Evolutionary conservation across 805 yeast species (phyloP), one percentile per base, ranked within the genome.

Genomic region (Schizosaccharomyces octosporus): DNA sequence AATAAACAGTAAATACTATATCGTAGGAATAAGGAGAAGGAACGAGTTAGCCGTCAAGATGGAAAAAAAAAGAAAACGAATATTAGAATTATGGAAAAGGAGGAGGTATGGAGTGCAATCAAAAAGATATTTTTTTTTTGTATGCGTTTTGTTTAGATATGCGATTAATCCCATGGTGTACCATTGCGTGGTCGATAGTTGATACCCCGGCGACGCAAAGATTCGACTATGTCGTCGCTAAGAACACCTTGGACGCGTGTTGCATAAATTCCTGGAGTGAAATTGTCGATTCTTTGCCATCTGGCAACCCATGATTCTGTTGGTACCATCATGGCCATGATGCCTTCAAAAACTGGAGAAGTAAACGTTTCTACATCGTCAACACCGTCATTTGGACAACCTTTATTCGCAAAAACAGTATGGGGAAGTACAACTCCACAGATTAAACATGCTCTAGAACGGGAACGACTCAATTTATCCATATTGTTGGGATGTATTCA

Each of bases 101-200:
- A 36, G 17, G 15, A 36, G 41, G 11, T 36, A 36, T 13, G 15
- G 3, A 7, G 2, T 27, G 13, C 41, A 36, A 6, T 9, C 41
- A 36, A 11, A 36, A 36, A 36, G 9, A 7, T 36, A 9, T 9
- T 5, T 36, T 36, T 13, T 2, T 13, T 9, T 2, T 36, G 15
- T 36, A 36, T 13, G 41, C 41, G 13, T 36, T 36, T 36, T 13
- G 41, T 36, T 36, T 36, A 6, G 9, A 13, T 9, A 36, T 13
- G 17, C 4, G 11, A 17, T 29, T 51, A 51, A 51, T 51, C 57
- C 31, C 31, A 29, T 17, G 57, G 21, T 24, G 57, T 24, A 24
- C 98, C 98, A 70, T 93, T 98, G 72, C 98, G 79, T 45, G 98
- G 97, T 64, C 97, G 80, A 72, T 93, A 93, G 62, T 80, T 81